Conservation (phyloP, 2,329 filamentous ascomycete genomes). For the Xylogone sp. region DNA sequence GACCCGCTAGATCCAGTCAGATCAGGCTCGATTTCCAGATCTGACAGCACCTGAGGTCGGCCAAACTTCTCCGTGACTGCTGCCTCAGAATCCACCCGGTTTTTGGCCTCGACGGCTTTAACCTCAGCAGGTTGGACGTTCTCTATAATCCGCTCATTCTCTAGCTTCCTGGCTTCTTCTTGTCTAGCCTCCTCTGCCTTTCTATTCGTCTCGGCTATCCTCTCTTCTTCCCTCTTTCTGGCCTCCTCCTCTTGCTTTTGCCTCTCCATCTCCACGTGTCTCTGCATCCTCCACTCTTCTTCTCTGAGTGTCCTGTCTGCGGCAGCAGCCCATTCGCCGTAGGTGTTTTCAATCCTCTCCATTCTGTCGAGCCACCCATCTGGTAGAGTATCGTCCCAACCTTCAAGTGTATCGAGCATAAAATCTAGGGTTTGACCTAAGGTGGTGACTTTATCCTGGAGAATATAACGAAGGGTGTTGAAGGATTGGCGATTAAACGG, state of each 20-base stretch:
- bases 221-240: constrained; percentile 14
- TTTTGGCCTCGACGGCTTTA: neutral
- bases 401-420: constrained; percentile 85
- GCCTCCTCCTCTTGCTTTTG: constrained; percentile 26
- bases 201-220: constrained; percentile 7
- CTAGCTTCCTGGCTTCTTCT: constrained; percentile 5
- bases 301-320: constrained; percentile 73
- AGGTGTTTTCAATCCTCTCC: constrained; percentile 73
- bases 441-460: constrained; percentile 66
- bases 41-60: neutral
- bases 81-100: too few relatives aligned
- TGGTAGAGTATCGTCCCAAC: constrained; percentile 76
- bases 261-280: constrained; percentile 5
- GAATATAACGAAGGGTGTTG: constrained; percentile 54
- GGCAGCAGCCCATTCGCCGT: constrained; percentile 74
- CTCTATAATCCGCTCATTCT: constrained; percentile 3
- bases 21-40: neutral
- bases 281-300: constrained; percentile 47
- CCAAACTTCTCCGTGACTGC: neutral
- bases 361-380: constrained; percentile 84
- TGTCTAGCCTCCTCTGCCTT: constrained; percentile 3
- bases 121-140: constrained; percentile 1
- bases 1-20: neutral
- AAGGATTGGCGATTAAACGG: constrained; percentile 36
- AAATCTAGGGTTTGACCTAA: constrained; percentile 74